phyloP scores from a whole-genome alignment of 2,329 filamentous ascomycete genomes.

The Cercospora sp. region DNA sequence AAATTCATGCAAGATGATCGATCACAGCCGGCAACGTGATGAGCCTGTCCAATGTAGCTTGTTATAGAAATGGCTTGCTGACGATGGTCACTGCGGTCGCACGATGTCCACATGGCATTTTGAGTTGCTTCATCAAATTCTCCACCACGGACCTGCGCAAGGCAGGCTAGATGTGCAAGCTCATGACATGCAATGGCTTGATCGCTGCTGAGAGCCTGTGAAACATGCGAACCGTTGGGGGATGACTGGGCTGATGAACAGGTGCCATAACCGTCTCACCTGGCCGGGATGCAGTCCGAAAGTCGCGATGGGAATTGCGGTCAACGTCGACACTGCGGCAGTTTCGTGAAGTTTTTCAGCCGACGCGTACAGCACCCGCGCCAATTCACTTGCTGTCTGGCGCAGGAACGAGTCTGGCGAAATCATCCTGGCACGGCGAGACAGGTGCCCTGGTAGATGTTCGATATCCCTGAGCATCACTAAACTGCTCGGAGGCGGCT shows the following conservation, averaged over 20 bases:
- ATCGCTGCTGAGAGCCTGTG: neutral
- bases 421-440: neutral
- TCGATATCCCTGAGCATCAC: constrained; percentile 8
- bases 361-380: neutral
- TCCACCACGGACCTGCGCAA: neutral
- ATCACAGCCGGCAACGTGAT: neutral
- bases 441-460: constrained; percentile 1
- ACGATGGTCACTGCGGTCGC: neutral
- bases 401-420: constrained; percentile 7
- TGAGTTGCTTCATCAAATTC: constrained; percentile 4
- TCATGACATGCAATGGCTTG: neutral
- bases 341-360: neutral
- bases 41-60: neutral
- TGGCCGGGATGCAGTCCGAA: neutral
- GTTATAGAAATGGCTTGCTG: neutral
- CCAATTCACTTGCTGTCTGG: neutral
- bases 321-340: neutral
- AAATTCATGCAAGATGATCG: neutral
- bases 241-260: neutral
- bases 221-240: constrained; percentile 2
- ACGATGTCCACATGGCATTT: neutral
- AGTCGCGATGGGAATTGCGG: neutral
- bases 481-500: neutral
- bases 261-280: neutral
- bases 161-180: neutral